Evolutionary conservation across 2,329 filamentous ascomycete species (phyloP), one percentile per base, ranked within the genome.

Genomic region (Xylaria sp.): DNA sequence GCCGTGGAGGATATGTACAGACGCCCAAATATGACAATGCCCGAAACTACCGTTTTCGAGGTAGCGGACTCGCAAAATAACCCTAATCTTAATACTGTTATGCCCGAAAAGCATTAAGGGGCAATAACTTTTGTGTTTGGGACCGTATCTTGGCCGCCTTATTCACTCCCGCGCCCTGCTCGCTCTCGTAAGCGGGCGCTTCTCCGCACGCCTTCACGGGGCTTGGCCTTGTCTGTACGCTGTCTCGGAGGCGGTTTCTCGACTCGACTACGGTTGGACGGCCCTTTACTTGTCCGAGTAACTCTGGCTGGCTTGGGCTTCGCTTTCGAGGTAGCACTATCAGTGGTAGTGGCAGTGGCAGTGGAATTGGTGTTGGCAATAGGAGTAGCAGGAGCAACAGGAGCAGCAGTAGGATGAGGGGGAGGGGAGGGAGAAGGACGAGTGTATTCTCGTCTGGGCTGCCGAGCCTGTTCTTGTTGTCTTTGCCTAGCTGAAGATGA

Each of bases 161-260:
- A 57, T 63, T 1, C 3, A 20, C 39, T 25, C n/a, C 61, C 41
- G 18, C 41, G 39, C 25, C 28, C 18, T 39, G 15, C 28, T 15
- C 50, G 48, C 48, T 54, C 37, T 56, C 44, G 66, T 15, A 68
- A 50, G 4, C 60, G 66, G 39, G 66, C 66, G n/a, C 66, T 68
- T 61, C 66, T 59, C 10, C 66, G 48, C 13, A 48, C 10, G 12
- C 28, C 61, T 25, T 51, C 28, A 1, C n/a, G 12, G 12, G 56
- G 18, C 23, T 56, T 34, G 15, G n/a, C 28, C 37, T 13, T 56
- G 7, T 15, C 37, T n/a, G 12, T 39, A 28, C 55, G 55, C 34
- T 25, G 60, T 44, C 41, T 60, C 4, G 32, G 32, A 20, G 60
- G 18, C n/a, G 60, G 41, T 55, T 68, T 64, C 50, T 68, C 55